Evolutionary conservation across 805 yeast genomes (phyloP).

Genomic region (Candida vaughaniae): DNA sequence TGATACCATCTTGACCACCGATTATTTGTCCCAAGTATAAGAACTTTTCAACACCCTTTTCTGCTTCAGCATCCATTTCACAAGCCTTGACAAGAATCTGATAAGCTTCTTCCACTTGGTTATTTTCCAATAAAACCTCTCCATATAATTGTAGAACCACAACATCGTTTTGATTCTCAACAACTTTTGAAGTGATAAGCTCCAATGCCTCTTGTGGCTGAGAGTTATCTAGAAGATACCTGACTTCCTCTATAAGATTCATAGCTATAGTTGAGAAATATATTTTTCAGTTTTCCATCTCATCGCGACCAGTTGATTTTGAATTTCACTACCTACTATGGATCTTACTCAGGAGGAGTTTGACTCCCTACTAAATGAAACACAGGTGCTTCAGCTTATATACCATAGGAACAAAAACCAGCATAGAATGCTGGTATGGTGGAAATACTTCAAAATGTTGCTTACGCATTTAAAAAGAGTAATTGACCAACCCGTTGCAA

Average conservation of each 20-base stretch:
- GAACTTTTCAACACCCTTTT: conserved; percentile 74
- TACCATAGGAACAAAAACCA: conserved; percentile 77
- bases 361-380: conserved; percentile 43
- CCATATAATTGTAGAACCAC: conserved; percentile 62
- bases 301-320: conserved; percentile 10
- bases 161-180: conserved; percentile 32
- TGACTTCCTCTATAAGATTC: conserved; percentile 28
- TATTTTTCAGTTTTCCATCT: conserved; percentile 6
- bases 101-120: conserved; percentile 78
- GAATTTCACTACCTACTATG: conserved; percentile 2
- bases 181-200: conserved; percentile 39
- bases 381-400: conserved; percentile 55
- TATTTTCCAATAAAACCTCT: conserved; percentile 76
- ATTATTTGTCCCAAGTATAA: conserved; percentile 87
- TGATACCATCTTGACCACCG: conserved; percentile 77
- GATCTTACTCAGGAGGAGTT: conserved; percentile 1
- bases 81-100: conserved; percentile 59
- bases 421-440: conserved; percentile 73
- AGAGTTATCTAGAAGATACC: conserved; percentile 44
- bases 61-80: conserved; percentile 66
- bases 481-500: conserved; percentile 3
- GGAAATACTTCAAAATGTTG: conserved; percentile 63
- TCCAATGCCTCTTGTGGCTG: conserved; percentile 57
- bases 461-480: conserved; percentile 54
- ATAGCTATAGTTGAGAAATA: neutral